Base-by-base conservation (phyloP, 495 filamentous ascomycete genomes). In the Geopyxis carbonaria region DNA sequence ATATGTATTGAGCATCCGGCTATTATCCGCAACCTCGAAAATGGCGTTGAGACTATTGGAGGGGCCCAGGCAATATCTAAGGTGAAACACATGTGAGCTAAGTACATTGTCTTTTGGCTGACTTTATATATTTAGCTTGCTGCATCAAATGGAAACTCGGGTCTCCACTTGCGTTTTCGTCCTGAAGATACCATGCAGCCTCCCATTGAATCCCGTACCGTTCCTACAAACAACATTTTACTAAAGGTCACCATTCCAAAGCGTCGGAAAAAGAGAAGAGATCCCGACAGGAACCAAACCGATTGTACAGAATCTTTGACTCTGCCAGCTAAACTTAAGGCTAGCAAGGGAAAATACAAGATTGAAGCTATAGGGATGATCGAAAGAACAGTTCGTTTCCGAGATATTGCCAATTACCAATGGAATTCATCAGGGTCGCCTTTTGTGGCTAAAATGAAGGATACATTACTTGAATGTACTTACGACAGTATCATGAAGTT, bases 1-100 rank as follows among this genome's bases (percentile, higher is more conserved):
- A 69, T 84, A 22, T 76, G 74, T 41, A 68, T 95, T 16, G 89
- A 97, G 53, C 85, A 95, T 58, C 89, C 91, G 4, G 76, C 75
- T 43, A 73, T 91, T 35, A 62, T 95, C 50, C 72, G 70, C 48
- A 77, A 93, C 59, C 50, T 93, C 37, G 77, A 91, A 46, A 81
- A 76, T 42, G 89, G 71, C 13, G 66, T 95, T 43, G 67, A 73
- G 14, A 87, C 84, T 0, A 69, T 95, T 15, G 80, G 85, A 1
- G 72, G 73, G 4, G 64, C 70, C 24, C 56, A 63, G 14, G 68
- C 74, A 19, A 69, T 93, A 22, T 58, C 67, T 42, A 70, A 75
- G 42, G 83, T 86, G 57, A 54, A 64, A 52, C 22, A 33, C 30
- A 23, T 24, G 27, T 1, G 7, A 13, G 11, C 31, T 11, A 15